Percentiles rank a stretch among this genome's conserved stretches.
Evolutionary conservation across 306 rosid genomes (phyloP).

Genomic region (Vicia sativa): DNA sequence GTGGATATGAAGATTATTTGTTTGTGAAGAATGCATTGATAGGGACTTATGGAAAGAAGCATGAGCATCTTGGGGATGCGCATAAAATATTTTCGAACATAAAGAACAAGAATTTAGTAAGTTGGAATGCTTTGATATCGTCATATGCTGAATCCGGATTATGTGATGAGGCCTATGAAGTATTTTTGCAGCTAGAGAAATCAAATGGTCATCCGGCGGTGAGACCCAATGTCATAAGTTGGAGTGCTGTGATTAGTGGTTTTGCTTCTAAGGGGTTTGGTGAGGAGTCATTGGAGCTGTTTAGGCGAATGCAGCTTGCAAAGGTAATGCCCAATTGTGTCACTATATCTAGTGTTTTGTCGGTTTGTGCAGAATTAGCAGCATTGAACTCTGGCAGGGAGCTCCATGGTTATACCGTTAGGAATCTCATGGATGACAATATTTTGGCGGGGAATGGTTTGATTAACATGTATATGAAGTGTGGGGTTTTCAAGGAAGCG

Average conservation of each 20-base stretch:
- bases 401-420: slow-evolving; percentile 65
- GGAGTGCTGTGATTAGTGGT: slow-evolving; percentile 76
- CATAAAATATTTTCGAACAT: slow-evolving; percentile 57
- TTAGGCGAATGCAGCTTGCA: slow-evolving; percentile 77
- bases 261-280: slow-evolving; percentile 56
- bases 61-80: slow-evolving; percentile 53
- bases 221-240: slow-evolving; percentile 80
- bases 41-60: slow-evolving; percentile 73
- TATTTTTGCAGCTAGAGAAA: slow-evolving; percentile 55
- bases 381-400: slow-evolving; percentile 70
- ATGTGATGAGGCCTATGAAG: slow-evolving; percentile 66
- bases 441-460: slow-evolving; percentile 78
- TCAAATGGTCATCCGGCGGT: slow-evolving; percentile 22
- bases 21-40: slow-evolving; percentile 72
- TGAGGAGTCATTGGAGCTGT: slow-evolving; percentile 65
- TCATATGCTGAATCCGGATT: slow-evolving; percentile 73
- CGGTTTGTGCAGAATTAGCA: slow-evolving; percentile 73
- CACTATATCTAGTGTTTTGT: slow-evolving; percentile 66
- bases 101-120: slow-evolving; percentile 60
- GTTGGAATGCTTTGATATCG: slow-evolving; percentile 87
- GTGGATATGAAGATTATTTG: slow-evolving; percentile 76
- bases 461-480: slow-evolving; percentile 79
- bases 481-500: slow-evolving; percentile 71
- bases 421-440: slow-evolving; percentile 58
- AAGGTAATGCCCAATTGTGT: slow-evolving; percentile 61